Evolutionary conservation across 495 filamentous ascomycete species (phyloP).

Genomic region (Lophiostoma macrostomum): DNA sequence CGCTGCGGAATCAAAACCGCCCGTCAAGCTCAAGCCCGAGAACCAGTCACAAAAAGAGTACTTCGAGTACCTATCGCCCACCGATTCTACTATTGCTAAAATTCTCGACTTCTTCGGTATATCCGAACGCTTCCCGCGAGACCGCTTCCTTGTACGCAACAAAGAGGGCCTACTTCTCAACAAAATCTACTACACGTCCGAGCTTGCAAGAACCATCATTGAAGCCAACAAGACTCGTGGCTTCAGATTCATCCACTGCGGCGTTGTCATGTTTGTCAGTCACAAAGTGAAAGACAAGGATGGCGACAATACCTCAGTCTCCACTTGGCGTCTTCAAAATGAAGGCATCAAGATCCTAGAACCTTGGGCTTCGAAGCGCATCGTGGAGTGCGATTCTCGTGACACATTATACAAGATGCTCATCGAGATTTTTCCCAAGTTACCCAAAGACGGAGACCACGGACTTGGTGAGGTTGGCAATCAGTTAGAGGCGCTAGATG

Average conservation of each 20-base stretch:
- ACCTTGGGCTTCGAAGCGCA: constrained; percentile 73
- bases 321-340: constrained; percentile 95
- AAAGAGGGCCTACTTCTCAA: constrained; percentile 75
- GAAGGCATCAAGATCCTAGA: constrained; percentile 87
- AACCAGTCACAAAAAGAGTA: constrained; percentile 54
- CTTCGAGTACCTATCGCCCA: constrained; percentile 77
- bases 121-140: constrained; percentile 74
- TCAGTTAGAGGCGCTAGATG: constrained; percentile 69
- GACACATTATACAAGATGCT: constrained; percentile 75
- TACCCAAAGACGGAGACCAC: constrained; percentile 64
- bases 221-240: constrained; percentile 77
- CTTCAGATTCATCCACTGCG: constrained; percentile 93
- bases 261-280: constrained; percentile 97
- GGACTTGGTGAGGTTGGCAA: constrained; percentile 83
- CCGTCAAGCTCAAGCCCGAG: constrained; percentile 8
- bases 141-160: constrained; percentile 95
- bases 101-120: constrained; percentile 82
- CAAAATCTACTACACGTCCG: constrained; percentile 91
- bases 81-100: constrained; percentile 68
- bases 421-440: constrained; percentile 92
- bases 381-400: constrained; percentile 69
- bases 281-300: constrained; percentile 83
- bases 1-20: no score
- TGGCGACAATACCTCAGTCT: constrained; percentile 61
- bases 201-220: constrained; percentile 80